Base-by-base conservation (phyloP, 441 rosid species). In the Jatropha podagrica region DNA sequence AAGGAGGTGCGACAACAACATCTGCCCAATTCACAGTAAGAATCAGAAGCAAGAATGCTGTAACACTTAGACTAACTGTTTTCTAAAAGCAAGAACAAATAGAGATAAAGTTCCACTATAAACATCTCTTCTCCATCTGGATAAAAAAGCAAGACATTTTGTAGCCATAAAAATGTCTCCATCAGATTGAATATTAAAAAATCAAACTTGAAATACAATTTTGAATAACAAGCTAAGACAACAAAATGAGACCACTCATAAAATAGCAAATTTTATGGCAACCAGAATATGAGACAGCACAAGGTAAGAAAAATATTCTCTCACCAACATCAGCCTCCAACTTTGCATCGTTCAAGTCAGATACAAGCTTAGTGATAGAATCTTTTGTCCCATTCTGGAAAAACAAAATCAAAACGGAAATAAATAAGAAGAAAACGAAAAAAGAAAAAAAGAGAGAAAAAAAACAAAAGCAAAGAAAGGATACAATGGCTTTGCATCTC, bases 1-100 rank as follows among this genome's bases (percentile, higher is more conserved):
- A 96, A 51, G 97, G 97, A 74, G 99, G 99, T 18, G 99, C 88
- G 77, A 93, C 99, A 75, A 96, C 97, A 72, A 96, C 91, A 83
- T 96, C 99, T 93, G 92, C 74, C 61, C 71, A 79, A 74, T 72
- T 32, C 79, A 79, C 12, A 71, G 67, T 49, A 23, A 80, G 40
- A 63, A 67, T 7, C 9, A 65, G 71, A 55, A 32, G 4, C 55
- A 69, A 54, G 49, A 70, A 42, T 17, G 17, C 32, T 52, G 10
- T 61, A 9, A 12, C 41, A 59, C 20, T 18, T 32, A 65, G 68
- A 51, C 51, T 14, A 27, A 15, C 20, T 2, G 5, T 2, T 46
- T 5, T 2, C 13, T 32, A 12, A 13, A 18, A 69, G 14, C 54
- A 26, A 65, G 14, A 72, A 0, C 37, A 62, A 46, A 51, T 20